phyloP scores from a whole-genome alignment of 805 yeast species.

The Wickerhamomyces hampshirensis region DNA sequence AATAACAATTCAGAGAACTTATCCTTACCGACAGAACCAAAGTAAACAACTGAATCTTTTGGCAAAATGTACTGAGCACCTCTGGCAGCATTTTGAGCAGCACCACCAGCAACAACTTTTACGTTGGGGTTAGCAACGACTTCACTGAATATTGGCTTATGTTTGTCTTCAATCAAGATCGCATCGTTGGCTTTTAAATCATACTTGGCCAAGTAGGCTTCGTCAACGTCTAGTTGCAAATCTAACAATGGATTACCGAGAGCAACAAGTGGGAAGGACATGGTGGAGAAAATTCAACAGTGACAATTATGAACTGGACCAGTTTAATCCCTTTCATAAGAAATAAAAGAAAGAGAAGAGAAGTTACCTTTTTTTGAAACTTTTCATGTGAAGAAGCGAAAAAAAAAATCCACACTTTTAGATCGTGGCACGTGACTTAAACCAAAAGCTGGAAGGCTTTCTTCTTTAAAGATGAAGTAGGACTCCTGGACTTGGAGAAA shows the following conservation, averaged over 20 bases:
- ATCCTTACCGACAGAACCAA: constrained; percentile 96
- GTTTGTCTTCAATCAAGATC: constrained; percentile 76
- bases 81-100: constrained; percentile 98
- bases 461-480: too few relatives aligned
- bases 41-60: constrained; percentile 75
- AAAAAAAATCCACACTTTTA: too few relatives aligned
- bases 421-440: too few relatives aligned
- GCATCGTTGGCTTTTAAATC: constrained; percentile 89
- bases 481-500: too few relatives aligned
- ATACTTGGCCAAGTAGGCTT: constrained; percentile 73
- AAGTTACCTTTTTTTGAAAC: too few relatives aligned
- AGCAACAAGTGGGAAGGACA: constrained; percentile 71
- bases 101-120: constrained; percentile 93
- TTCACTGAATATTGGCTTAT: constrained; percentile 82
- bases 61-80: constrained; percentile 96
- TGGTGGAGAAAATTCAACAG: too few relatives aligned
- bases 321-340: too few relatives aligned
- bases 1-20: constrained; percentile 73
- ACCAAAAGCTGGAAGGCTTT: too few relatives aligned
- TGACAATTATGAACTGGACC: too few relatives aligned
- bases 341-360: not conserved
- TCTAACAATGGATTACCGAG: constrained; percentile 92
- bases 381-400: too few relatives aligned
- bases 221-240: constrained; percentile 70
- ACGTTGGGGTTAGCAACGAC: constrained; percentile 56